Evolutionary conservation across 257 asterid species (phyloP).

Genomic region (Jaltomata sinuosa): DNA sequence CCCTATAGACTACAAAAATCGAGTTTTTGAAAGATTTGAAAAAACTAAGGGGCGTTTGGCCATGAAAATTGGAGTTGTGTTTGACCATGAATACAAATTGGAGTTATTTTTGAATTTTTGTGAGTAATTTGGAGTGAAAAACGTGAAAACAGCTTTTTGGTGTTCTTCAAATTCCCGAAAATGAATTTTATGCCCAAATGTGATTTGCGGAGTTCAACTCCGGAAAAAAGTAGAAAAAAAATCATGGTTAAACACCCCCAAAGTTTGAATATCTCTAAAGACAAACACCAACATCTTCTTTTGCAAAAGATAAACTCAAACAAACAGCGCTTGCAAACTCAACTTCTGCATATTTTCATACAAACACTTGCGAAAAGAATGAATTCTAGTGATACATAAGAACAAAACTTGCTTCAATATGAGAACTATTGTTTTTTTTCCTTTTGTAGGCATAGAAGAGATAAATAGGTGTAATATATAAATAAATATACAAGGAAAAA

Average conservation of each 20-base stretch:
- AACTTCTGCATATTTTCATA: not conserved
- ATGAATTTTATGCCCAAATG: no score
- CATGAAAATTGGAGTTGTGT: no score
- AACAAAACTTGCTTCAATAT: not conserved
- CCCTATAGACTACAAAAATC: not conserved
- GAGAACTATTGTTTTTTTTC: not conserved
- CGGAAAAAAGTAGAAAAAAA: no score
- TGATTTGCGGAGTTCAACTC: no score
- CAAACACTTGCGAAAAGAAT: not conserved
- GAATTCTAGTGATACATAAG: not conserved
- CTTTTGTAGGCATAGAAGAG: not conserved
- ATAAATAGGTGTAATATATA: not conserved
- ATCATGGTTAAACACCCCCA: no score
- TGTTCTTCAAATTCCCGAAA: no score
- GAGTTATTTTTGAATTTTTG: no score
- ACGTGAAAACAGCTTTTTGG: no score
- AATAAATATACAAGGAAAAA: not conserved
- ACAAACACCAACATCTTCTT: not conserved
- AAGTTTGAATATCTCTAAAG: not conserved
- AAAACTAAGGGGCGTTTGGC: no score
- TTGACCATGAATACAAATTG: no score
- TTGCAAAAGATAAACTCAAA: not conserved
- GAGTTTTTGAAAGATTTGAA: not conserved
- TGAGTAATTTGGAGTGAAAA: no score
- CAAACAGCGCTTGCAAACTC: not conserved